Conservation (phyloP, 352 stramenopile species). For the Blastocystis sp. region DNA sequence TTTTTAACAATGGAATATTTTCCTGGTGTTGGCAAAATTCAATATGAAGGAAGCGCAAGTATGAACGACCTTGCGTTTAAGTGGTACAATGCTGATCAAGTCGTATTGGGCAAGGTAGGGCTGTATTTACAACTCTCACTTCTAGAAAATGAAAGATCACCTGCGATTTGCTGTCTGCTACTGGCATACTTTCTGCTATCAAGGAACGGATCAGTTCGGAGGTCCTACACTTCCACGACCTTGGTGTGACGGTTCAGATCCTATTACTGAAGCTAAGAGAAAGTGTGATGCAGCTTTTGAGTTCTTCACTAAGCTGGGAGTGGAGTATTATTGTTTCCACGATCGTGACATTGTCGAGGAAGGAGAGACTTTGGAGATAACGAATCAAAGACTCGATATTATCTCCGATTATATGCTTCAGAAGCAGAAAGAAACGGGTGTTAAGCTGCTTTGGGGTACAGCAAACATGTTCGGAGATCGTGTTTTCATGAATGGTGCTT, state of each 20-base stretch:
- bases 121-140: not conserved
- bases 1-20: constrained; percentile 67
- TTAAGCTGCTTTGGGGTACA: constrained; percentile 76
- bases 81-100: constrained; percentile 74
- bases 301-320: constrained; percentile 76
- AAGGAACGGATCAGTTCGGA: constrained; percentile 71
- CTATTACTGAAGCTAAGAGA: constrained; percentile 72
- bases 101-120: constrained; percentile 71
- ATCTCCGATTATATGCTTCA: constrained; percentile 69
- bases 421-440: constrained; percentile 72
- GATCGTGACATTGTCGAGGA: constrained; percentile 75
- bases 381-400: constrained; percentile 67
- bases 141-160: constrained; percentile 48
- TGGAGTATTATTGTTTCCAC: constrained; percentile 78
- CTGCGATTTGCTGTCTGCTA: constrained; percentile 67
- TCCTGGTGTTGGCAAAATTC: constrained; percentile 69
- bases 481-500: constrained; percentile 76
- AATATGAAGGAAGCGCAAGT: constrained; percentile 69
- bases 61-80: constrained; percentile 71
- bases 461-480: constrained; percentile 75
- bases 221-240: constrained; percentile 65
- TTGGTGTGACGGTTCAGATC: constrained; percentile 68
- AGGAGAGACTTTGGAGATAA: constrained; percentile 68
- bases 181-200: constrained; percentile 70
- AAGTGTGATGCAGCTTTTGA: constrained; percentile 77